Evolutionary conservation across 148 eudicot genomes (phyloP), one percentile per base, ranked within the genome.

Genomic region (Rhododendron ovatum): DNA sequence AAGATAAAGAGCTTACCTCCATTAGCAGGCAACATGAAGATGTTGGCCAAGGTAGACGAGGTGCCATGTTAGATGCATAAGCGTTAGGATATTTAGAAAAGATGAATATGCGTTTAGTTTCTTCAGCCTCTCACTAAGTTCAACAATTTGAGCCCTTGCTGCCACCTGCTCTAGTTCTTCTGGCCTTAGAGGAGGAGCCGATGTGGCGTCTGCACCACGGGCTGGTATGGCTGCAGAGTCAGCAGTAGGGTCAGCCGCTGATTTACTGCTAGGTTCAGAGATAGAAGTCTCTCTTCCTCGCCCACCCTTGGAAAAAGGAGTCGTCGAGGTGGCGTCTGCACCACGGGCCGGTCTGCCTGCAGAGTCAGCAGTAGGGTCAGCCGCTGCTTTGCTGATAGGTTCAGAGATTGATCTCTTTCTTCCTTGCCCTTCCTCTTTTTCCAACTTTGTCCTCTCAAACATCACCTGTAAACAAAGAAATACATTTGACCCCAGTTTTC

Each of bases 11-110:
- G 43, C 45, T 76, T 39, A 76, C 80, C 50, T 17, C 67, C 1
- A 22, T 57, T 82, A 83, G 82, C 85, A 55, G 12, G 76, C 5
- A 14, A 48, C 63, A 20, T 87, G 86, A 51, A 94, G 93, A 75
- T 90, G 91, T 80, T 93, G 97, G 76, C 93, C 92, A 6, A 96
- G 88, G 85, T 94, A 91, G 13, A 92, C 90, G 0, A 96, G 92
- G 84, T 95, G 98, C 95, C 94, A 92, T 15, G 96, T 90, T 4
- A 96, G 93, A 1, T 90, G 94, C 95, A 93, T 90, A 30, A 95
- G 87, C 3, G 96, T 92, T 78, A 89, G 47, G 51, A 92, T 80
- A 82, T 96, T 95, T n/a, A 95, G 88, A 12, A 92, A 86, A 0
- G 99, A 95, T 3, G 99, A 96, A 78, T 88, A 89, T 0, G 90